Conservation (phyloP, 75 land plant species). For the Selaginella tamariscina region DNA sequence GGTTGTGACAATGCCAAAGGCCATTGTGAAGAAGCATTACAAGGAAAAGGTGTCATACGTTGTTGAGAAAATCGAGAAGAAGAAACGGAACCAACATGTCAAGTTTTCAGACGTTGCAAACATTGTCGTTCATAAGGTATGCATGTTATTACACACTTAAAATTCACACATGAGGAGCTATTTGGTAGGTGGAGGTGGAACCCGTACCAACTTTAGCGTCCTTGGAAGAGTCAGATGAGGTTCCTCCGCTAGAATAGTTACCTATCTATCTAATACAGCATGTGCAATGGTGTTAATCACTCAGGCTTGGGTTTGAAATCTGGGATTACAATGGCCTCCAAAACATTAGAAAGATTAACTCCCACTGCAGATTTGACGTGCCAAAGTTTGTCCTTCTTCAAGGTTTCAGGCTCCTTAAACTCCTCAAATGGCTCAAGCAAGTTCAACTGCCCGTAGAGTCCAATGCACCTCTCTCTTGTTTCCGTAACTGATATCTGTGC, state of each 20-base stretch:
- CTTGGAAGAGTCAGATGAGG: neutral
- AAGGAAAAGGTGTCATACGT: neutral
- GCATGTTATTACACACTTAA: neutral
- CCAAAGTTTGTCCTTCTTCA: neutral
- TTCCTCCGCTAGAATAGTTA: neutral
- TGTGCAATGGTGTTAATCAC: neutral
- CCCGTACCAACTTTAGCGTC: neutral
- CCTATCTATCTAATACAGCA: neutral
- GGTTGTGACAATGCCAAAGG: slow-evolving; percentile 27
- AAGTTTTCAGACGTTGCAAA: neutral
- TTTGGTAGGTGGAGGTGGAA: too few relatives aligned
- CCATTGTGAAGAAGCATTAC: neutral
- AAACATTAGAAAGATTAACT: neutral
- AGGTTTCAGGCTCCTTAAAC: neutral
- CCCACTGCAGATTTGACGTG: neutral
- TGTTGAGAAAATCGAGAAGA: neutral
- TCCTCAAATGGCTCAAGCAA: neutral
- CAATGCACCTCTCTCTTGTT: neutral
- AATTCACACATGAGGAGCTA: neutral
- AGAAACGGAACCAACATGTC: neutral
- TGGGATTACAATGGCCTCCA: neutral
- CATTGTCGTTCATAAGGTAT: neutral
- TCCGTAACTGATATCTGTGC: neutral
- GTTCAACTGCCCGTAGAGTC: neutral
- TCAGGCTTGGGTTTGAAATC: neutral